Evolutionary conservation across 176 grass and related monocot genomes (phyloP).

Genomic region (Cenchrus americanus): DNA sequence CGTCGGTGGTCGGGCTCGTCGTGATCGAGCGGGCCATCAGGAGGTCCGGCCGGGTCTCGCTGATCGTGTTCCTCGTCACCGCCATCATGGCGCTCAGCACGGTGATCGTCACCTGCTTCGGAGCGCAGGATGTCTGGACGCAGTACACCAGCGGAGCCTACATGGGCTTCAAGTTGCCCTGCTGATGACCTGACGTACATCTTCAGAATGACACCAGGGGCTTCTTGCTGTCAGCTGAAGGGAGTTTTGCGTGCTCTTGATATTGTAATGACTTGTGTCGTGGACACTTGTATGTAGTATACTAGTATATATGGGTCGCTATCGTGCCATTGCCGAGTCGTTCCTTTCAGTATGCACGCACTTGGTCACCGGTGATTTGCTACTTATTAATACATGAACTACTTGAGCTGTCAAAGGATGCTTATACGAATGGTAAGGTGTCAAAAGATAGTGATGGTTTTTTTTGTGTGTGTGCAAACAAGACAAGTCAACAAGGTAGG

Average conservation of each 20-base stretch:
- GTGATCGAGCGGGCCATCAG: slow-evolving; percentile 49
- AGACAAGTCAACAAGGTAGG: neutral
- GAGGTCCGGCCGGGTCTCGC: slow-evolving; percentile 66
- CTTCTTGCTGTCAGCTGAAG: neutral
- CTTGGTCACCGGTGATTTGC: neutral
- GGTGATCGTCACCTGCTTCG: slow-evolving; percentile 54
- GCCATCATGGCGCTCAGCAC: slow-evolving; percentile 78
- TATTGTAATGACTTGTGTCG: neutral
- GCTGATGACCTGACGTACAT: slow-evolving; percentile 44
- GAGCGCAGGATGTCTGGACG: slow-evolving; percentile 63
- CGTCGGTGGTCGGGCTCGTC: slow-evolving; percentile 44
- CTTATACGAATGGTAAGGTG: neutral
- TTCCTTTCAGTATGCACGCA: neutral
- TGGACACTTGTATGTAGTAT: neutral
- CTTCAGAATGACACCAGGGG: neutral
- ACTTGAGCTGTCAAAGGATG: neutral
- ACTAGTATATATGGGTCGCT: neutral
- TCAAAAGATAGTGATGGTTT: neutral
- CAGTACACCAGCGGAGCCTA: slow-evolving; percentile 60
- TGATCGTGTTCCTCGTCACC: slow-evolving; percentile 67
- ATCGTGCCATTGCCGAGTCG: neutral
- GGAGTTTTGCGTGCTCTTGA: neutral
- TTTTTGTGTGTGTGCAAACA: neutral
- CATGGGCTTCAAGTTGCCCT: slow-evolving; percentile 86
- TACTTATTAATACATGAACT: neutral